These are phyloP conservation scores for Aureobasidium sp. DNA, from an alignment of 2,329 filamentous ascomycete species.

Conservation along the genomic window DNA sequence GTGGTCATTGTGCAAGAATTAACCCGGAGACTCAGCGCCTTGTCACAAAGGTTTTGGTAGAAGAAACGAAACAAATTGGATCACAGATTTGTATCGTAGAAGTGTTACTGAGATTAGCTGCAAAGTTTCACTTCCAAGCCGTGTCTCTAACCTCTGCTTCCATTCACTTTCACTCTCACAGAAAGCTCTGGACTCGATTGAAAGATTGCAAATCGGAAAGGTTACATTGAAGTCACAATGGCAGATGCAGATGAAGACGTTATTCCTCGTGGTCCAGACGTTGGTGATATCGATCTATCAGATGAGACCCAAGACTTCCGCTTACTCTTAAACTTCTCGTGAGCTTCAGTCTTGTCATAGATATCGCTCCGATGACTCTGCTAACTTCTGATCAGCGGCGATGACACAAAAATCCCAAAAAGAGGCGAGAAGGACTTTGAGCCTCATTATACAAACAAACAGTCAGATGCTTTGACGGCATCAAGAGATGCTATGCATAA, in stretches of 20 bases:
- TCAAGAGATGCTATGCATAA: conserved; percentile 85
- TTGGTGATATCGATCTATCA: conserved; percentile 65
- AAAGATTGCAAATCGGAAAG: conserved; percentile 14
- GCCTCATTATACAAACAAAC: conserved; percentile 75
- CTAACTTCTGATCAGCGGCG: conserved; percentile 19
- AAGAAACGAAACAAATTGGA: neutral
- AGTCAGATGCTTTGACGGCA: conserved; percentile 67
- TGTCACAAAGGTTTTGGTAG: neutral
- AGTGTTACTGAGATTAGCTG: neutral
- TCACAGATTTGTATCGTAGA: neutral
- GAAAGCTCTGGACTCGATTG: too few relatives aligned
- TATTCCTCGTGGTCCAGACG: conserved; percentile 49
- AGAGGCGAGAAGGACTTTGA: conserved; percentile 98
- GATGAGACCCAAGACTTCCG: conserved; percentile 86
- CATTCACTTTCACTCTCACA: neutral
- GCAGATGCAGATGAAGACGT: conserved; percentile 31
- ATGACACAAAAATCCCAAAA: conserved; percentile 59
- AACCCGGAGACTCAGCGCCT: neutral
- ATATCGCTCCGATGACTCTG: neutral
- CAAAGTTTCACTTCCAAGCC: neutral
- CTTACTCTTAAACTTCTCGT: conserved; percentile 53
- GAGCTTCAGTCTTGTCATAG: conserved; percentile 15
- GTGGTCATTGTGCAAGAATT: neutral
- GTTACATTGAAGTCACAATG: conserved; percentile 20
- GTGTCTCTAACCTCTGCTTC: neutral